Conservation (phyloP, 83 land plant genomes). For the Diphasiastrum complanatum region DNA sequence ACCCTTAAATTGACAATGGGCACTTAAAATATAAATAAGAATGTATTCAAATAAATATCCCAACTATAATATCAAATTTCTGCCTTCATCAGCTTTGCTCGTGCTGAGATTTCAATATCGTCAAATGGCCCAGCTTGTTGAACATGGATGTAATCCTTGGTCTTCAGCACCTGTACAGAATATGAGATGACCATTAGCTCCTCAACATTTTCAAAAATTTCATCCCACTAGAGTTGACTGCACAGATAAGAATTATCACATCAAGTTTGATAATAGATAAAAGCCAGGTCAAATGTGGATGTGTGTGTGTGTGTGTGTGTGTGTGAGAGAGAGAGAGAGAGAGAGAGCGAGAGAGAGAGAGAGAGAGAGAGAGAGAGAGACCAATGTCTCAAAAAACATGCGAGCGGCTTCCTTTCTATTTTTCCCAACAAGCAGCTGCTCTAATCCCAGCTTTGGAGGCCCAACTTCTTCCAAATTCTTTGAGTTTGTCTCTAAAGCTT, state of each 20-base stretch:
- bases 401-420: conserved; percentile 39
- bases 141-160: conserved; percentile 39
- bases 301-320: neutral
- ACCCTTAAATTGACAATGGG: too few species aligned
- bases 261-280: neutral
- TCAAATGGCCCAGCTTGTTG: conserved; percentile 26
- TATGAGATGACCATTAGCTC: neutral
- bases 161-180: conserved; percentile 35
- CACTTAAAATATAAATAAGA: too few species aligned
- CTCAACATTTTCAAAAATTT: neutral
- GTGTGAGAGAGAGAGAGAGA: neutral
- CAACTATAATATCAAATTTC: too few species aligned
- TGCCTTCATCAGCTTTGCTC: conserved; percentile 34
- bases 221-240: neutral
- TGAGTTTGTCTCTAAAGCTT: conserved; percentile 6
- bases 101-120: conserved; percentile 25
- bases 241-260: neutral
- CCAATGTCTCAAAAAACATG: conserved; percentile 45
- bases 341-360: neutral
- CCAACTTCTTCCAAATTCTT: neutral
- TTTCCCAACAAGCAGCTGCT: conserved; percentile 27
- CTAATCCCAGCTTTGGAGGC: conserved; percentile 25
- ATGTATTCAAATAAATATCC: too few species aligned
- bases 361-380: neutral
- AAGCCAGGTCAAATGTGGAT: neutral